Base-by-base conservation (phyloP, 2,329 filamentous ascomycete genomes). In the Pezicula neosporulosa region DNA sequence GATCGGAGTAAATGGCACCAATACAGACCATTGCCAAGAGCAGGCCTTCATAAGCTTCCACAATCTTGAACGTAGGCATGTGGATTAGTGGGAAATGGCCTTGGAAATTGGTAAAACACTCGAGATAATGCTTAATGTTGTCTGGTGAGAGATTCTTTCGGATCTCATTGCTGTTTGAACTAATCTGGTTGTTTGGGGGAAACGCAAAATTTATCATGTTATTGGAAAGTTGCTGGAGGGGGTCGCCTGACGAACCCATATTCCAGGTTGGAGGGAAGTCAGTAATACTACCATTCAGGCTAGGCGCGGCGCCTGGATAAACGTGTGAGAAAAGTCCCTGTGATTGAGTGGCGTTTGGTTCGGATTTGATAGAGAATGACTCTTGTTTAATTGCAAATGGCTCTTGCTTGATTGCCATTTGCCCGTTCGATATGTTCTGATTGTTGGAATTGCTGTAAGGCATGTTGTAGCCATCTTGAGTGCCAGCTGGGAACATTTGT, bases 401-500 rank as follows among this genome's bases (percentile, higher is more conserved):
- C 72, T 84, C 86, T 72, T 74, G 76, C 77, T 86, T 87, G 77
- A 80, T 81, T 76, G 75, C 78, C 76, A 82, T 86, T 77, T 85
- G 85, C 71, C 77, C 83, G 74, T 85, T 79, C 70, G 80, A 77
- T 78, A 80, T 76, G 77, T 85, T 85, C 78, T 85, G 46, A 39
- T 56, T 57, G 49, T 61, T 63, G 16, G 50, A 49, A 42, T 76
- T 80, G 75, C 81, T 79, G 48, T 61, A 63, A 21, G 50, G 51
- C 44, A 76, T 80, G 75, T 81, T 79, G 72, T 82, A 84, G 70
- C 77, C 75, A 72, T 83, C 76, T 71, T 86, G 81, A 74, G 81
- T 77, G 79, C 83, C 84, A 75, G 84, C 72, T 75, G 85, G 86
- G 76, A 89, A 89, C 83, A 90, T 87, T 68, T 86, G 81, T 66